A percentile compares a stretch with the other conserved stretches of the same genome.
These are phyloP conservation scores for Macrophomina tecta DNA, from an alignment of 2,329 filamentous ascomycete species.

Conservation along the genomic window DNA sequence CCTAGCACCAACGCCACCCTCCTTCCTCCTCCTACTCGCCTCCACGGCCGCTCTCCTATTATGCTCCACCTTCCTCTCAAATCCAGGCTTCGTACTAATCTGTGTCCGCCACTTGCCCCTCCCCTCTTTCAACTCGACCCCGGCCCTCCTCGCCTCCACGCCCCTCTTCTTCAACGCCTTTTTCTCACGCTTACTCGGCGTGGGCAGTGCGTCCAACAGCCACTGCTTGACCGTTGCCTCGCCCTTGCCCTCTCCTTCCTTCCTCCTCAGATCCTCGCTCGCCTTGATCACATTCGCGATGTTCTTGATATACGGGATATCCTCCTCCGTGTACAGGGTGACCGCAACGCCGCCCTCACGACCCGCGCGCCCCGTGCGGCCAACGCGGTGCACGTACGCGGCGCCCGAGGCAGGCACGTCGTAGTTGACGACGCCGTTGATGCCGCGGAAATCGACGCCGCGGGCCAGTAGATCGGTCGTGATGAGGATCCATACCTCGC, in stretches of 20 bases:
- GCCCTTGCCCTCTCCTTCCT: slow-evolving; percentile 35
- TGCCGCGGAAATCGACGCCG: slow-evolving; percentile 91
- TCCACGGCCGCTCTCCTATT: slow-evolving; percentile 62
- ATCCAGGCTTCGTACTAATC: slow-evolving; percentile 85
- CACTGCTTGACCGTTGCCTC: slow-evolving; percentile 65
- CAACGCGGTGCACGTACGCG: slow-evolving; percentile 90
- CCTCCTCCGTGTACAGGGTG: slow-evolving; percentile 94
- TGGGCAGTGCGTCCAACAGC: slow-evolving; percentile 86
- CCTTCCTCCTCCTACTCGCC: slow-evolving; percentile 43
- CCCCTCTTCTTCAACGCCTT: slow-evolving; percentile 82
- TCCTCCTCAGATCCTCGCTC: slow-evolving; percentile 72
- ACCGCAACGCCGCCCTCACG: slow-evolving; percentile 87
- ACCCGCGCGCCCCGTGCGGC: slow-evolving; percentile 87
- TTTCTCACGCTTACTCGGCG: slow-evolving; percentile 81
- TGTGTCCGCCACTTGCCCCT: slow-evolving; percentile 48
- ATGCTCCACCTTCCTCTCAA: slow-evolving; percentile 71
- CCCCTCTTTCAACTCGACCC: slow-evolving; percentile 42
- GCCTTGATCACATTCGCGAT: slow-evolving; percentile 91
- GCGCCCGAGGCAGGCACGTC: slow-evolving; percentile 92
- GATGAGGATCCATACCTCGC: slow-evolving; percentile 95
- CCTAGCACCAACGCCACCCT: slow-evolving; percentile 16
- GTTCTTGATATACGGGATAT: slow-evolving; percentile 86
- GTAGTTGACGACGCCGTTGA: slow-evolving; percentile 97
- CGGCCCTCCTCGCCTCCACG: slow-evolving; percentile 71
- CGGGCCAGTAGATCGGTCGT: slow-evolving; percentile 93